Evolutionary conservation across 495 filamentous ascomycete genomes (phyloP).

Genomic region (Lichenothelia convexa): DNA sequence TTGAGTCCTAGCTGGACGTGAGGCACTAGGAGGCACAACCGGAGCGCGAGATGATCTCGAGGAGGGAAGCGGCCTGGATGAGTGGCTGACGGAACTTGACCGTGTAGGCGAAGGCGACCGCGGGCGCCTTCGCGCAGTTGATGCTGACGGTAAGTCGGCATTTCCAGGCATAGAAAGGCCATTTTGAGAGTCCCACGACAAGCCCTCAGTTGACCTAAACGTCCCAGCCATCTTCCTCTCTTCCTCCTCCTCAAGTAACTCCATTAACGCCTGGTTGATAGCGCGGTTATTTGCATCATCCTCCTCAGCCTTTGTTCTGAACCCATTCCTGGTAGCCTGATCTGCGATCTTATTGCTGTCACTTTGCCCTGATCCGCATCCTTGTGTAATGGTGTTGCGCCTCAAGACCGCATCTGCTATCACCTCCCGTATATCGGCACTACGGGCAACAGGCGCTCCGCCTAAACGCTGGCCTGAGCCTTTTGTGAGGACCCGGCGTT

Average conservation of each 20-base stretch:
- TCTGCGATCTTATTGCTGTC: slow-evolving; percentile 44
- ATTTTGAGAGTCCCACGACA: slow-evolving; percentile 24
- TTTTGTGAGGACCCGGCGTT: slow-evolving; percentile 33
- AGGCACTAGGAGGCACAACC: too few relatives aligned
- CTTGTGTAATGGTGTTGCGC: slow-evolving; percentile 45
- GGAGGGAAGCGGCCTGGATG: too few relatives aligned
- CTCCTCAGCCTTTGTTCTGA: slow-evolving; percentile 69
- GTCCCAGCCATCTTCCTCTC: slow-evolving; percentile 46
- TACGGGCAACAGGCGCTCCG: slow-evolving; percentile 40
- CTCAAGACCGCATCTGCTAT: slow-evolving; percentile 57
- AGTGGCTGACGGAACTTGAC: neutral
- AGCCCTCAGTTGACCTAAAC: slow-evolving; percentile 18
- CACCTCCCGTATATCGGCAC: slow-evolving; percentile 53
- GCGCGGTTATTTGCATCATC: slow-evolving; percentile 80
- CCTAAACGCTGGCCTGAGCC: slow-evolving; percentile 62
- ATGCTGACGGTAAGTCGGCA: neutral
- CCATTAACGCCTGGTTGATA: slow-evolving; percentile 75
- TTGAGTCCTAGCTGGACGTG: neutral
- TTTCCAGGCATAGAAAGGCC: slow-evolving; percentile 13
- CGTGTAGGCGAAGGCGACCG: neutral
- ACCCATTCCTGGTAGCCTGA: slow-evolving; percentile 51
- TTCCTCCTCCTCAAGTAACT: slow-evolving; percentile 74
- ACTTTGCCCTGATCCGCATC: slow-evolving; percentile 56
- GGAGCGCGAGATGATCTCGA: too few relatives aligned
- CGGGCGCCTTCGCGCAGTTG: neutral